These are phyloP conservation scores for Aspergillus fumigatiaffinis DNA, from an alignment of 2,329 filamentous ascomycete genomes.

Conservation along the genomic window DNA sequence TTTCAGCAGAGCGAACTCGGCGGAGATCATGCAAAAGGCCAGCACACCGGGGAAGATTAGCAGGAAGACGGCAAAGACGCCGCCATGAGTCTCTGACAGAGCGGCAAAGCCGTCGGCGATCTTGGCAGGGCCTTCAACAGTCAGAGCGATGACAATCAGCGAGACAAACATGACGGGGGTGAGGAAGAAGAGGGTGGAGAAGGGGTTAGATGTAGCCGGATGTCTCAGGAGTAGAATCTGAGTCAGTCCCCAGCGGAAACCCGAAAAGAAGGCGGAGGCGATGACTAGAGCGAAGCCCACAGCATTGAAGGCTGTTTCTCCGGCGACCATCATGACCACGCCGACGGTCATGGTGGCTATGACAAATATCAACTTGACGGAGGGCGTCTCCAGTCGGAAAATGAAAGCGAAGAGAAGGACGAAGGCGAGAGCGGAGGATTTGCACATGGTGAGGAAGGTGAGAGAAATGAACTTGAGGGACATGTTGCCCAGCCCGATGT, in stretches of 20 bases:
- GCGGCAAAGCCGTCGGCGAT: conserved; percentile 62
- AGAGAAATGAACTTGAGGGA: conserved; percentile 93
- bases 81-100: conserved; percentile 66
- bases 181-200: conserved; percentile 96
- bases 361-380: conserved; percentile 77
- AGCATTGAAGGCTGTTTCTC: conserved; percentile 83
- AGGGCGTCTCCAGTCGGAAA: conserved; percentile 85
- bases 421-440: conserved; percentile 92
- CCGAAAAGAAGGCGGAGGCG: conserved; percentile 87
- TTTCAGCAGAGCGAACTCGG: conserved; percentile 91
- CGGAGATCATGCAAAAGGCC: conserved; percentile 94
- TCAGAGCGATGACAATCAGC: conserved; percentile 73
- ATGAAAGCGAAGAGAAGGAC: conserved; percentile 93
- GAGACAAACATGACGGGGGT: conserved; percentile 93
- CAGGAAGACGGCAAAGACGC: conserved; percentile 63
- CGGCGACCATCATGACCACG: conserved; percentile 97
- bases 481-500: conserved; percentile 94
- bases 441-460: conserved; percentile 99
- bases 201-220: conserved; percentile 91
- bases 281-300: conserved; percentile 91
- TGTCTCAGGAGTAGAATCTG: conserved; percentile 93
- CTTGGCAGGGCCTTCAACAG: conserved; percentile 73
- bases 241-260: conserved; percentile 97
- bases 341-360: conserved; percentile 89
- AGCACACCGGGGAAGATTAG: conserved; percentile 85